Base-by-base conservation (phyloP, 139 green algal genomes). In the Monoraphidium neglectum region DNA sequence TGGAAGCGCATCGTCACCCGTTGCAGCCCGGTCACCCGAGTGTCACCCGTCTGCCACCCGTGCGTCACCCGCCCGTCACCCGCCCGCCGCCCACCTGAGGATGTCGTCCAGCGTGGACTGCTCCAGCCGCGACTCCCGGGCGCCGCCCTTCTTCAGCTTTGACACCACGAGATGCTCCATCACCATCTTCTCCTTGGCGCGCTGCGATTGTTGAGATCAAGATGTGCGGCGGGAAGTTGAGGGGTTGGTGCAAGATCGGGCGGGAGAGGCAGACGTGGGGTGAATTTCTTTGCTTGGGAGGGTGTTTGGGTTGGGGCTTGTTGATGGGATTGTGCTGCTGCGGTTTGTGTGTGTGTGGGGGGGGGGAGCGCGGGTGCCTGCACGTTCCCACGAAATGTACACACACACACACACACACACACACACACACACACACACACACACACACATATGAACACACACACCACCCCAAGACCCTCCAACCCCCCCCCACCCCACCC, bases 71-170 rank as follows among this genome's bases (percentile, higher is more conserved):
- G 82, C 87, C 33, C 33, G 61, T 47, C 53, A 68, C 8, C 71
- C 47, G 57, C 36, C 30, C 51, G 76, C 77, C 10, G 85, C 84
- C 63, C 88, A 94, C 18, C 89, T 46, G 51, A 97, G 80, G 59
- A 97, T 93, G 75, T 95, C 93, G 61, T 97, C 92, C 56, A 97
- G 83, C 80, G 95, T 91, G 12, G 83, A 62, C 84, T 96, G 91
- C 51, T 92, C 91, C 24, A 93, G 77, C 63, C 82, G 76, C 15
- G 40, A 60, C 28, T 65, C 66, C 33, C 67, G 60, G 32, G 56
- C 72, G 51, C 28, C 68, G n/a, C 61, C 68, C 12, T 36, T 62
- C 51, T 73, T 74, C 81, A 90, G 83, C 74, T 90, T 90, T 37
- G 82, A 77, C 59, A 97, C 89, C 40, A 97, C 92, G 80, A 97